These are phyloP conservation scores for Syncephalastrum sp. DNA, from an alignment of 371 early-diverging fungal species.

Conservation along the genomic window DNA sequence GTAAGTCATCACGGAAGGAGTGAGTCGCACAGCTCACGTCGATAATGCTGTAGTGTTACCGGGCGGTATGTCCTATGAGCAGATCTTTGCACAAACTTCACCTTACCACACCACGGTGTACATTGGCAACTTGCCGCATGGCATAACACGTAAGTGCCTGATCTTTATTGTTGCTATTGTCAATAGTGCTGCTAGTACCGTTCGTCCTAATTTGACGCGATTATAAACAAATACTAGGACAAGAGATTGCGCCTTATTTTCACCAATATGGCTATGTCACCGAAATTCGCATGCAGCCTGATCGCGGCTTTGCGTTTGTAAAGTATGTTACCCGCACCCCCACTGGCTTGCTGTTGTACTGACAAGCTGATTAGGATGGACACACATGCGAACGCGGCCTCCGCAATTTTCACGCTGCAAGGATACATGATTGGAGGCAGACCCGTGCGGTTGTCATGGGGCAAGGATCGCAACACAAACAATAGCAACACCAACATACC, in stretches of 20 bases:
- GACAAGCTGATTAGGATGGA: conserved; percentile 56
- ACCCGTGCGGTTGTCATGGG: conserved; percentile 81
- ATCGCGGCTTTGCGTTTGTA: conserved; percentile 85
- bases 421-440: conserved; percentile 74
- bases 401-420: conserved; percentile 79
- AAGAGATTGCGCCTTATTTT: conserved; percentile 64
- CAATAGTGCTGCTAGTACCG: not conserved
- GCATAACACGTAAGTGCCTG: conserved; percentile 57
- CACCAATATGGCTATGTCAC: conserved; percentile 75
- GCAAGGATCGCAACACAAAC: conserved; percentile 71
- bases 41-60: conserved; percentile 8
- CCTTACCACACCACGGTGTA: conserved; percentile 84
- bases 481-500: not conserved
- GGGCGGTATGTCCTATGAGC: conserved; percentile 57
- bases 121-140: conserved; percentile 78
- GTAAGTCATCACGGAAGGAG: conserved; percentile 1
- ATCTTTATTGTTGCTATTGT: not conserved
- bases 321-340: conserved; percentile 38
- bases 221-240: conserved; percentile 10
- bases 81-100: conserved; percentile 70
- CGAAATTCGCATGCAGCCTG: conserved; percentile 77
- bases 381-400: conserved; percentile 86
- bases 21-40: not conserved
- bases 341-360: not conserved
- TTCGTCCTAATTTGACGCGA: not conserved